Evolutionary conservation across 2,329 filamentous ascomycete species (phyloP), one percentile per base, ranked within the genome.

Genomic region (Arthrobotrys megalospora): DNA sequence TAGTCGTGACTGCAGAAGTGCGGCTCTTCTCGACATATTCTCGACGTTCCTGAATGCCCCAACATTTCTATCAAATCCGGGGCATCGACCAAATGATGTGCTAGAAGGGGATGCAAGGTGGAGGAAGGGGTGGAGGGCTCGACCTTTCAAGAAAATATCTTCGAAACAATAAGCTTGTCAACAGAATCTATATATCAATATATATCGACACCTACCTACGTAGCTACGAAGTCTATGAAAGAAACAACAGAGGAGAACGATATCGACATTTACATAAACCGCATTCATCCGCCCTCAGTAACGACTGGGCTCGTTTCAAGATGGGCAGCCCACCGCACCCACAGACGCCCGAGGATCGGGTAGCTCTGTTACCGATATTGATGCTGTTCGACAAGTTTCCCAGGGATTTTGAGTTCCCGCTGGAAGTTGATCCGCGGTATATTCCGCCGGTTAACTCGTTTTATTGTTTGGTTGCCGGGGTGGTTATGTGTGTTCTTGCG

Each of bases 331-430:
- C 73, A 24, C 66, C 73, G 14, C 66, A 77, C 16, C 73, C 66
- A 19, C 76, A 79, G 58, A 79, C 76, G 14, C 43, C 65, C 16
- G 52, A 38, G 12, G 76, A 79, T 45, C 16, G 76, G 47, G 76
- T 52, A 21, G 60, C 50, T 12, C 53, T 79, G 5, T 21, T 28
- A n/a, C 24, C 62, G 47, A 43, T 79, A 48, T 67, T 79, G 8
- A 36, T 48, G 3, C 16, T 79, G 14, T 79, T 79, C 47, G 52
- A 69, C 48, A 36, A 45, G 8, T 62, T 79, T 14, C 68, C 76
- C 0, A n/a, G 14, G 32, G 50, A 79, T 60, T 79, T 79, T 48
- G 16, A 73, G 38, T 79, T 79, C 38, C 76, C 76, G 24, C 19
- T 73, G 16, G 53, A 52, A 16, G 43, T 64, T 19, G 68, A 73